Evolutionary conservation across 176 grass and related monocot species (phyloP), one percentile per base, ranked within the genome.

Genomic region (Canna indica): DNA sequence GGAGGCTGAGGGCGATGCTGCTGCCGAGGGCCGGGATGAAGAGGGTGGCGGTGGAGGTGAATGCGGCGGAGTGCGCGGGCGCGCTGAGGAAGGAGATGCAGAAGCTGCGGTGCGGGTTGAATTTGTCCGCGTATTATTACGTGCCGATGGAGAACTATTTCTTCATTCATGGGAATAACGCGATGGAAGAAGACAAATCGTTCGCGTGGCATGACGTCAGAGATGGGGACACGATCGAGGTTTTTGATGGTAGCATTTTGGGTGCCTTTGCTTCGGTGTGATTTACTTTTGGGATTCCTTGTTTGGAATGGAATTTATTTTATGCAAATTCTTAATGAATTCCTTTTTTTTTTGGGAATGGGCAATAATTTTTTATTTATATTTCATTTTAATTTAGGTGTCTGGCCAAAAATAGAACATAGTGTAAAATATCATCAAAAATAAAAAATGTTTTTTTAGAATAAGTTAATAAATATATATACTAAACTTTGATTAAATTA

Each of bases 181-280:
- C 82, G 0, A 87, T 91, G 88, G 79, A 91, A 14, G 85, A 87
- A 44, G 85, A 85, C 2, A 79, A 82, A 26, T 80, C 79, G 1
- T 78, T 91, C 73, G 25, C 73, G 0, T 91, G 88, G 88, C 88
- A 91, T 38, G 79, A 80, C 20, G 82, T 87, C 1, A 77, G 77
- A 45, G 67, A 42, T 20, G 88, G 82, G 0, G 88, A 87, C 56
- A 87, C 88, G 46, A 83, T 87, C 35, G 70, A 85, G 45, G 68
- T 91, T 65, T 81, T 85, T 38, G 82, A 87, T 26, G 88, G 84
- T 63, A 64, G 52, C n/a, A 67, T n/a, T n/a, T n/a, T n/a, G n/a
- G n/a, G n/a, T n/a, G n/a, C n/a, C n/a, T n/a, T n/a, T n/a, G n/a
- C n/a, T n/a, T n/a, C n/a, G n/a, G n/a, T n/a, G n/a, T n/a, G n/a